A percentile compares a stretch with the other conserved stretches of the same genome.
These are phyloP conservation scores for Leccinum obscurum DNA, from an alignment of 768 basidiomycete species.

Conservation along the genomic window DNA sequence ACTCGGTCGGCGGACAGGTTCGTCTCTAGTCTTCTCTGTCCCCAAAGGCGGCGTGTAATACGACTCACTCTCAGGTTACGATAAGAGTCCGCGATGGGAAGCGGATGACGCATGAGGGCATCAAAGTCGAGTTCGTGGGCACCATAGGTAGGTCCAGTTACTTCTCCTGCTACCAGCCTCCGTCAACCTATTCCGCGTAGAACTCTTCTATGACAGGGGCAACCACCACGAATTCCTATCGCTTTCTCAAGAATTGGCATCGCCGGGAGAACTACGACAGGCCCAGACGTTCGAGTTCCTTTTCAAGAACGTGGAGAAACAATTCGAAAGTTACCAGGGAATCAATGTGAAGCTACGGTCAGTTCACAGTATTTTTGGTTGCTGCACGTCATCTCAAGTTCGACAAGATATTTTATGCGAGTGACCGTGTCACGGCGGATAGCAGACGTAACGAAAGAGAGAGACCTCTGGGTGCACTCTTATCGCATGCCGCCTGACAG, in stretches of 20 bases:
- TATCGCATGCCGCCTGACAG: conserved; percentile 98
- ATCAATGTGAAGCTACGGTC: conserved; percentile 98
- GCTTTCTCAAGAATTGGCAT: conserved; percentile 90
- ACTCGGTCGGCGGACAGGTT: conserved; percentile 87
- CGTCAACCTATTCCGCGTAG: conserved; percentile 25
- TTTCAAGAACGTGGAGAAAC: conserved; percentile 99
- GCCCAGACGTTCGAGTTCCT: conserved; percentile 96
- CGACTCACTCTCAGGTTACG: conserved; percentile 53
- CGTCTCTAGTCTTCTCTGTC: conserved; percentile 16
- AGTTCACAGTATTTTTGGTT: conserved; percentile 23
- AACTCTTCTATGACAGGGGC: conserved; percentile 95
- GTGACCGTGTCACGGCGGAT: conserved; percentile 89
- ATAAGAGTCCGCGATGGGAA: conserved; percentile 94
- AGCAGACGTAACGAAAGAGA: conserved; percentile 92
- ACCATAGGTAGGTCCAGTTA: conserved; percentile 73
- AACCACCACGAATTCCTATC: conserved; percentile 99
- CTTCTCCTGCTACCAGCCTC: background rate
- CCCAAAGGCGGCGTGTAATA: background rate
- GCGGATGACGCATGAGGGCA: conserved; percentile 91
- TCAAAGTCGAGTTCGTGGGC: conserved; percentile 97
- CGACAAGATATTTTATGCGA: conserved; percentile 82
- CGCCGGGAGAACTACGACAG: conserved; percentile 95
- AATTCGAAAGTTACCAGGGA: conserved; percentile 96
- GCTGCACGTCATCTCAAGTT: conserved; percentile 6
- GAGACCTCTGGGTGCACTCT: conserved; percentile 96